Evolutionary conservation across 768 basidiomycete genomes (phyloP), one percentile per base, ranked within the genome.

Genomic region (Leccinellum rugosiceps): DNA sequence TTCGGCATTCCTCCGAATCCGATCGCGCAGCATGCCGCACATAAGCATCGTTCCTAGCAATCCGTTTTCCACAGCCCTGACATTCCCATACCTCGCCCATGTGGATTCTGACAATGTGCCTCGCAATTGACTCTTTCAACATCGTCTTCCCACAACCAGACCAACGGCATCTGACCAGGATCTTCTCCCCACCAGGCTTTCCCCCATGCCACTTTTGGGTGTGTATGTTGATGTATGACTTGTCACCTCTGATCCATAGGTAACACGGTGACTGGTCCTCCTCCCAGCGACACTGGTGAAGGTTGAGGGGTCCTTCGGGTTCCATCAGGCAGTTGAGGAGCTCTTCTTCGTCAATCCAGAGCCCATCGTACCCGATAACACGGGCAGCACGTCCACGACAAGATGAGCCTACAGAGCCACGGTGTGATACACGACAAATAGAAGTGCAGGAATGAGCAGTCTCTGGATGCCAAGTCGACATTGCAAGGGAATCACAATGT

Each of bases 61-160:
- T 30, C 34, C 43, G 48, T 26, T 66, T 58, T 26, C 56, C 38
- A 2, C 67, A 71, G 0, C 52, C 50, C 28, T 8, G 32, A n/a
- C 66, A 65, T 15, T 52, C n/a, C 60, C 54, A 62, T 28, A 54
- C 53, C 50, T 66, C 56, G 10, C 31, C 55, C 0, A 68, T 51
- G 21, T 71, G 69, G 6, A 55, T n/a, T 5, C 50, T 43, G 0
- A 63, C 45, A 0, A 70, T 26, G 6, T 70, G 66, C 2, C 69
- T 53, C 2, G 47, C 25, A 4, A 68, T 48, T 19, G 64, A 69
- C 30, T 68, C 69, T 43, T 68, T 71, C 6, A 55, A 19, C 64
- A 70, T 70, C 1, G 4, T 41, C 46, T 53, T 50, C 1, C 34
- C 45, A n/a, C 67, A 71, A n/a, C 15, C 25, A 0, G 52, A 43